phyloP scores from a whole-genome alignment of 1,284 basidiomycete species.

The Tetrapyrgos nigripes region DNA sequence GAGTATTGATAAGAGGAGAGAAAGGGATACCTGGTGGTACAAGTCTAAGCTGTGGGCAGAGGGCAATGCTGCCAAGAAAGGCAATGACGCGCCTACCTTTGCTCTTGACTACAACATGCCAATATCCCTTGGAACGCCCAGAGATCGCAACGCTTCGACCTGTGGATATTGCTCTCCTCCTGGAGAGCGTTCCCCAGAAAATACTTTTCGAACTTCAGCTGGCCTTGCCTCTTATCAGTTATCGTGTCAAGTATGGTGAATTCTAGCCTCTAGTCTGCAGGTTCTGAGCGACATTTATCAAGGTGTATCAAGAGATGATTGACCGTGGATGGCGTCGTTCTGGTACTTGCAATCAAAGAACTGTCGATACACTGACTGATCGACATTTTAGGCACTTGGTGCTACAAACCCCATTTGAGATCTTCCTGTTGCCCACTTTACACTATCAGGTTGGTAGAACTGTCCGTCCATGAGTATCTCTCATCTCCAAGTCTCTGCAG shows the following conservation, averaged over 20 bases:
- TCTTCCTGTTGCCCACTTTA: conserved; percentile 83
- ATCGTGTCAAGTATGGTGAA: conserved; percentile 57
- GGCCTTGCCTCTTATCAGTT: conserved; percentile 42
- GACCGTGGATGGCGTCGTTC: conserved; percentile 91
- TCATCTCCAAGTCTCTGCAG: conserved; percentile 42
- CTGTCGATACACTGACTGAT: not conserved
- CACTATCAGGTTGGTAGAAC: conserved; percentile 74
- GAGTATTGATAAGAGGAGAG: not conserved
- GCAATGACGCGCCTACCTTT: not conserved
- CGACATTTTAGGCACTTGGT: conserved; percentile 56
- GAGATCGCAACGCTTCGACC: conserved; percentile 33
- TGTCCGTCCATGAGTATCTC: conserved; percentile 7
- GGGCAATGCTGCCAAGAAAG: not conserved
- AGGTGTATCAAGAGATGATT: conserved; percentile 84
- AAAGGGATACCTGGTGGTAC: not conserved
- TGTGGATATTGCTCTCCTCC: conserved; percentile 56
- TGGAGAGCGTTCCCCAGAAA: conserved; percentile 37
- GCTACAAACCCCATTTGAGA: conserved; percentile 85
- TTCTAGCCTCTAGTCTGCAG: conserved; percentile 1
- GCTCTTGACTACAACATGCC: conserved; percentile 23
- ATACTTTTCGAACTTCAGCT: conserved; percentile 41
- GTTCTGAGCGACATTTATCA: not conserved
- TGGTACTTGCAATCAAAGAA: conserved; percentile 42
- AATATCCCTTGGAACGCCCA: conserved; percentile 42
- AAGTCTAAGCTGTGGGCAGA: not conserved